Conservation (phyloP, 495 filamentous ascomycete species). For the Durotheca rogersii region DNA sequence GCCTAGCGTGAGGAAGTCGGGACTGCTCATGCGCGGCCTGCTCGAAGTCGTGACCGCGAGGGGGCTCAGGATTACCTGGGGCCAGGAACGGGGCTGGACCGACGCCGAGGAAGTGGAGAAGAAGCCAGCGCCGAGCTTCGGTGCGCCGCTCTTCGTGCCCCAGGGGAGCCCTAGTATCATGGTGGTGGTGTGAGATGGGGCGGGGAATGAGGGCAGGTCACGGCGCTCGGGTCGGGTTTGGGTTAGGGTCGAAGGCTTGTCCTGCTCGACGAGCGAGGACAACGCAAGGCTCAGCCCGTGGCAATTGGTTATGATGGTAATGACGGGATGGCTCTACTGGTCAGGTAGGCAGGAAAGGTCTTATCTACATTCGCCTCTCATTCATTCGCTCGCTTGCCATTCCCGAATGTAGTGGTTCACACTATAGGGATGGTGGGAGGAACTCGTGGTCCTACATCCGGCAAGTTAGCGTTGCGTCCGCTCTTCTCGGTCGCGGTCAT, state of each 20-base stretch:
- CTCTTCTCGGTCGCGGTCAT: no score
- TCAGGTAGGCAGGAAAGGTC: no score
- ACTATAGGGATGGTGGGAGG: no score
- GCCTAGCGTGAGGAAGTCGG: constrained; percentile 65
- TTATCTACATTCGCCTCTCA: constrained; percentile 16
- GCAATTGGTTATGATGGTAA: constrained; percentile 9
- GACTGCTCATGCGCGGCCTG: constrained; percentile 69
- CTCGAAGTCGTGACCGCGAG: constrained; percentile 53
- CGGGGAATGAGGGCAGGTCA: neutral
- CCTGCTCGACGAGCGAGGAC: no score
- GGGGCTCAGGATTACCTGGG: constrained; percentile 64
- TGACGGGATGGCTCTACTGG: neutral
- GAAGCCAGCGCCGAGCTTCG: constrained; percentile 20
- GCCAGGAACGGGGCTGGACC: constrained; percentile 68
- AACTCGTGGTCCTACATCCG: no score
- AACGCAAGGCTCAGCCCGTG: no score
- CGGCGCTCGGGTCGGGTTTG: neutral
- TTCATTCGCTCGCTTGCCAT: no score
- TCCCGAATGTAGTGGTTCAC: neutral
- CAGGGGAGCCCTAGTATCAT: constrained; percentile 25
- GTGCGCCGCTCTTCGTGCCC: constrained; percentile 27
- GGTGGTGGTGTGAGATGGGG: constrained; percentile 19
- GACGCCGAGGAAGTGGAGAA: constrained; percentile 41
- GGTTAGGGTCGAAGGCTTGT: no score
- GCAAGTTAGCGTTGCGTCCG: no score